Percentiles rank a stretch among this genome's conserved stretches.
Evolutionary conservation across 1,139 yeast genomes (phyloP).

Genomic region (Yamadazyma jaroonii): DNA sequence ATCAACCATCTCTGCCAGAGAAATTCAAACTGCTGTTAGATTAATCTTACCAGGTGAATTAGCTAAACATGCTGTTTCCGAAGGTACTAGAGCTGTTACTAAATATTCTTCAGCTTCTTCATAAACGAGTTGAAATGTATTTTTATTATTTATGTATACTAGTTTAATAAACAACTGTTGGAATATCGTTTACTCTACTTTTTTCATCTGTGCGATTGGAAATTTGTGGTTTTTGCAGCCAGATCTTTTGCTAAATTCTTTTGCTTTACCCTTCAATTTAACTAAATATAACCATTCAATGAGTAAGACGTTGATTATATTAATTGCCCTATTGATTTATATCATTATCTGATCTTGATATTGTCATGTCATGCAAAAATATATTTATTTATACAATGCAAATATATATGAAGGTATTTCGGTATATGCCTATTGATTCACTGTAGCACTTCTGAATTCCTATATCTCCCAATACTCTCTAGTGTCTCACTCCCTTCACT

Average conservation of each 20-base stretch:
- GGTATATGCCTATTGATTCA: no score
- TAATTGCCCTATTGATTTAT: slow-evolving; percentile 2
- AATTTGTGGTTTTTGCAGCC: not conserved
- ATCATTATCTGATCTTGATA: slow-evolving; percentile 1
- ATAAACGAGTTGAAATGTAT: slow-evolving; percentile 8
- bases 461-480: no score
- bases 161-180: slow-evolving; percentile 8
- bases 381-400: no score
- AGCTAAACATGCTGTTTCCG: slow-evolving; percentile 99
- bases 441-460: no score
- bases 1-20: slow-evolving; percentile 98
- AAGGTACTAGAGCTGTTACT: slow-evolving; percentile 99
- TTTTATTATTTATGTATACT: slow-evolving; percentile 11
- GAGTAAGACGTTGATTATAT: slow-evolving; percentile 2
- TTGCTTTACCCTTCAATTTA: no score
- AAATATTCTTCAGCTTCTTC: slow-evolving; percentile 88
- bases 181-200: not conserved
- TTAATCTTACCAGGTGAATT: slow-evolving; percentile 99
- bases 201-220: not conserved
- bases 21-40: slow-evolving; percentile 99
- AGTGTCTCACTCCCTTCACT: no score
- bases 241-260: not conserved
- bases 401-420: no score
- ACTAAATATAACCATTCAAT: no score
- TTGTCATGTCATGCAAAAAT: no score